Base-by-base conservation (phyloP, 768 basidiomycete species). In the Boletus insuetus region DNA sequence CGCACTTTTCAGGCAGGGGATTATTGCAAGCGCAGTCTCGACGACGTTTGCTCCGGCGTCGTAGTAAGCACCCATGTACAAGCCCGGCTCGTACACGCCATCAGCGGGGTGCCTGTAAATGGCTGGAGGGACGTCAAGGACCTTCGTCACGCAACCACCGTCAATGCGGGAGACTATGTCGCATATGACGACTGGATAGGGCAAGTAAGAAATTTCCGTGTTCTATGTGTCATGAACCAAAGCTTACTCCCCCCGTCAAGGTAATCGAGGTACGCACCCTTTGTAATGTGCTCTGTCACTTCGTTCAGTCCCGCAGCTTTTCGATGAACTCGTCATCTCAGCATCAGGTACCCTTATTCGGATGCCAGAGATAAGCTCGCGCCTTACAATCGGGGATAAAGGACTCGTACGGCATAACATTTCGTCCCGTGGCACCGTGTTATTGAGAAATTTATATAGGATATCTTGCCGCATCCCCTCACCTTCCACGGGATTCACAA, bases 131-230 rank as follows among this genome's bases (percentile, higher is more conserved):
- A 78, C 11, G 62, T 77, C 53, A 74, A 79, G 38, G 83, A 89
- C 46, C 67, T 94, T 24, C 78, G 81, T 60, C 76, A 77, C 22
- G 77, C 79, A 24, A 72, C 77, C 32, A 81, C 84, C 29, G 79
- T 89, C 24, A 89, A 89, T 55, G 78, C 89, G 38, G 87, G 89
- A 7, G 91, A 94, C 70, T 91, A 86, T 74, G 90, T 95, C 46
- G 75, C 85, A 17, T 83, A 84, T 64, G 82, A 89, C 60, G 83
- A 92, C 68, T 97, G 94, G 94, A 76, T 96, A 64, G 94, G 94
- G 49, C 91, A 93, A 79, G 91, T 90, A 68, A 67, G 82, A 37
- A 39, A 40, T 50, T n/a, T 31, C 55, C 56, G 54, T 54, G 22
- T 54, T 56, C 46, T 54, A 9, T 49, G 37, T 48, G 19, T 40